These are phyloP conservation scores for Salvia splendens DNA, from an alignment of 257 asterid genomes.

Conservation along the genomic window DNA sequence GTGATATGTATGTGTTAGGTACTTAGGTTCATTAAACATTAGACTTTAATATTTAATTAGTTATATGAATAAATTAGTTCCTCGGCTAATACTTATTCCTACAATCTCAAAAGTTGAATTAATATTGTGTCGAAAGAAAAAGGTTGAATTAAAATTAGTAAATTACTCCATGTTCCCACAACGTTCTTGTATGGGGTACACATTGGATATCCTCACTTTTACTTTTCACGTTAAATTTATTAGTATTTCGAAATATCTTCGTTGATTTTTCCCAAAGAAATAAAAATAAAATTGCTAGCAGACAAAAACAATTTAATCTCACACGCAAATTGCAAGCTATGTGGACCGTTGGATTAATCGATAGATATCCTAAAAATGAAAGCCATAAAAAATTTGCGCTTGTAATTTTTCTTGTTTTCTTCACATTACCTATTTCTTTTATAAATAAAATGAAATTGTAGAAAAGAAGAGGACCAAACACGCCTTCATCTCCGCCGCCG, in stretches of 20 bases:
- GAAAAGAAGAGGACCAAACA: conserved; percentile 37
- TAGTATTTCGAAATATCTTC: not conserved
- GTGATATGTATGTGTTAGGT: too few species aligned
- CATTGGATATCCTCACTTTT: too few species aligned
- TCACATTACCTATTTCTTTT: not conserved
- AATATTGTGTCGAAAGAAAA: too few species aligned
- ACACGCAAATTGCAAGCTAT: not conserved
- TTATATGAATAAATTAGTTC: too few species aligned
- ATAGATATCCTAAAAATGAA: not conserved
- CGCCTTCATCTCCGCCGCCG: conserved; percentile 39
- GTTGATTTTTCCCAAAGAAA: not conserved
- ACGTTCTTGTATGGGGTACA: too few species aligned
- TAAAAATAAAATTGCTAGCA: not conserved
- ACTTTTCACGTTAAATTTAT: too few species aligned
- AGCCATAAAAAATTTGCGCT: not conserved
- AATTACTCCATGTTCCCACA: too few species aligned
- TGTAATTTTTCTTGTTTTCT: conserved; percentile 2
- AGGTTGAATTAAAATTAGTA: too few species aligned
- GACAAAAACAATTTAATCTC: not conserved
- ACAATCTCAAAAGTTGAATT: too few species aligned
- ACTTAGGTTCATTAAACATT: too few species aligned
- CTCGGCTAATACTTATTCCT: too few species aligned
- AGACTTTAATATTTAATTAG: too few species aligned
- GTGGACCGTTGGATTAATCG: conserved; percentile 15
- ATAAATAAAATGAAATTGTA: not conserved